Evolutionary conservation across 2,329 filamentous ascomycete species (phyloP).

Genomic region (Didymella arachidicola): DNA sequence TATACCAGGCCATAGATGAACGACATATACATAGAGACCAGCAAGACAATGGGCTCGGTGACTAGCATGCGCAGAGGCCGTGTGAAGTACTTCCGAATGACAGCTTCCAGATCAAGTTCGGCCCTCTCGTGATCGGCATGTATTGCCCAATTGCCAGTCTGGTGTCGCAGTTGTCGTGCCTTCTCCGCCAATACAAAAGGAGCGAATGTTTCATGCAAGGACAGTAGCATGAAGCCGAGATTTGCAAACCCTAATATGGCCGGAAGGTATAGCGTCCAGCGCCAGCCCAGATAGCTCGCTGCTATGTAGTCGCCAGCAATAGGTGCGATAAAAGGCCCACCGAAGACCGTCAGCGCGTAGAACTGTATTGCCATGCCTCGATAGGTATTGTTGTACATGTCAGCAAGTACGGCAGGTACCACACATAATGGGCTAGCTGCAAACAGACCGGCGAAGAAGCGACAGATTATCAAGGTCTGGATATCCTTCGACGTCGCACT

Average conservation of each 20-base stretch:
- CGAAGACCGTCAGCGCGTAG: constrained; percentile 10
- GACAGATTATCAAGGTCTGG: constrained; percentile 6
- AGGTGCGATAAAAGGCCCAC: constrained; percentile 4
- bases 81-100: constrained; percentile 16
- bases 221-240: not conserved
- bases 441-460: constrained; percentile 11
- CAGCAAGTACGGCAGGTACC: constrained; percentile 4
- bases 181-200: not conserved
- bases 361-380: constrained; percentile 12
- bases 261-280: constrained; percentile 8
- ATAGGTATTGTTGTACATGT: constrained; percentile 9
- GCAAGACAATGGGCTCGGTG: constrained; percentile 35
- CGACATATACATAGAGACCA: constrained; percentile 36
- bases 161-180: not conserved
- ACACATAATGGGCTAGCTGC: constrained; percentile 11
- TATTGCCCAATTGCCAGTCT: constrained; percentile 8
- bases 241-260: not conserved
- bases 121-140: constrained; percentile 5
- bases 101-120: not conserved
- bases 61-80: constrained; percentile 38
- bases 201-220: constrained; percentile 3
- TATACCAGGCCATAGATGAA: constrained; percentile 36
- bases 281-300: constrained; percentile 5
- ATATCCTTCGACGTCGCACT: constrained; percentile 37
- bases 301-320: constrained; percentile 2